These are phyloP conservation scores for Aspergillus asperescens DNA, from an alignment of 495 filamentous ascomycete species.

Conservation along the genomic window DNA sequence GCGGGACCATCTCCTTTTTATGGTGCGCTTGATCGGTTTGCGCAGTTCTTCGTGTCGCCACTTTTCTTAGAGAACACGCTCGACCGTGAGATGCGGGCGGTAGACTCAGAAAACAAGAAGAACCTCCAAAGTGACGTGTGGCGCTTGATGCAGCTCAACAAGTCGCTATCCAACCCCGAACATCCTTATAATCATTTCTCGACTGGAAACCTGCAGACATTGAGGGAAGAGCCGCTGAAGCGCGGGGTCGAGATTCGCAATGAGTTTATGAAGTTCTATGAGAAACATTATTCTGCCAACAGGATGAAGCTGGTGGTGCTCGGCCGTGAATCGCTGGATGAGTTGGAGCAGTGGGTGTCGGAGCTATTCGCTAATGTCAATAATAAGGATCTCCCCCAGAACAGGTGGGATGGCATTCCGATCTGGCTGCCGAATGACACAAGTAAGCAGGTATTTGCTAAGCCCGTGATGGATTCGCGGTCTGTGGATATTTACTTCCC, in stretches of 20 bases:
- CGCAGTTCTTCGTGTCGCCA: conserved; percentile 93
- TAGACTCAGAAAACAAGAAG: conserved; percentile 99
- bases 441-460: conserved; percentile 80
- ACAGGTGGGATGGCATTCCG: conserved; percentile 71
- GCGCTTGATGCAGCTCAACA: conserved; percentile 88
- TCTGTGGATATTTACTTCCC: conserved; percentile 83
- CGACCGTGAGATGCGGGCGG: conserved; percentile 85
- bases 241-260: conserved; percentile 82
- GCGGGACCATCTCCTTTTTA: conserved; percentile 61
- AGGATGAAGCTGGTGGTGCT: conserved; percentile 92
- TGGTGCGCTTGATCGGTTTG: conserved; percentile 90
- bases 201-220: conserved; percentile 83
- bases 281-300: conserved; percentile 90
- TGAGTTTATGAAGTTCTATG: conserved; percentile 92
- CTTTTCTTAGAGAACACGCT: conserved; percentile 86
- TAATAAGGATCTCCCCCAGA: conserved; percentile 79
- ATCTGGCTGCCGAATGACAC: conserved; percentile 65
- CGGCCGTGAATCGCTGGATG: conserved; percentile 82
- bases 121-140: conserved; percentile 94
- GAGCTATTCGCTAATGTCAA: conserved; percentile 78
- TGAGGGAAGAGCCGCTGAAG: conserved; percentile 78
- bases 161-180: conserved; percentile 79
- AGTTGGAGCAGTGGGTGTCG: conserved; percentile 79
- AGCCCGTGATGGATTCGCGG: conserved; percentile 91
- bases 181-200: conserved; percentile 97